Conservation (phyloP, 2,329 filamentous ascomycete genomes). For the Cytospora piceae region DNA sequence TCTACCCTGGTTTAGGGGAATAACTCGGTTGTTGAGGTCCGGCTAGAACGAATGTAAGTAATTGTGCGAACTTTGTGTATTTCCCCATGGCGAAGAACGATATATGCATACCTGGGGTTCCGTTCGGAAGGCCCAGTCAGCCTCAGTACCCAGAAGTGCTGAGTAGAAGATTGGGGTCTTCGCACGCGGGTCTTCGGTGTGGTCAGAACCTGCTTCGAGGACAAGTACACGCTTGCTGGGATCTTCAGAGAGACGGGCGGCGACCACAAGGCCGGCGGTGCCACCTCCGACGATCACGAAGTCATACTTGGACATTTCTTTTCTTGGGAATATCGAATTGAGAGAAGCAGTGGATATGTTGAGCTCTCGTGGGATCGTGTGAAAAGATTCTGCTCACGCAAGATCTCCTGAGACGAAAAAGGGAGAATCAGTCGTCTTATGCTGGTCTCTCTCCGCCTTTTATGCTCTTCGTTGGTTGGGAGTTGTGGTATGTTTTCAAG, state of each 20-base stretch:
- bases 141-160: slow-evolving; percentile 18
- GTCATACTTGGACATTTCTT: slow-evolving; percentile 35
- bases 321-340: background rate
- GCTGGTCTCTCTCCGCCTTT: too few species aligned
- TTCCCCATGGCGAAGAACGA: background rate
- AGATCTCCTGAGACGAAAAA: too few species aligned
- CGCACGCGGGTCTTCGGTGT: slow-evolving; percentile 38
- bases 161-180: slow-evolving; percentile 24
- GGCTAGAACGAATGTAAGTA: background rate
- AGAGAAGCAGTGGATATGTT: background rate
- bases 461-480: too few species aligned
- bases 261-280: slow-evolving; percentile 52
- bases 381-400: too few species aligned
- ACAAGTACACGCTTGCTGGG: slow-evolving; percentile 42
- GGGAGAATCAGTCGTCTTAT: too few species aligned
- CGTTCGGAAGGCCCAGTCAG: slow-evolving; percentile 18
- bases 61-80: background rate
- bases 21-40: slow-evolving; percentile 36
- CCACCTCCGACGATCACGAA: slow-evolving; percentile 55
- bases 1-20: slow-evolving; percentile 40
- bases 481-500: too few species aligned
- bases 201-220: slow-evolving; percentile 45
- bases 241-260: slow-evolving; percentile 46
- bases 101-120: slow-evolving; percentile 17
- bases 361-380: background rate